phyloP scores from a whole-genome alignment of 306 rosid species.

The Cucurbita pepo region DNA sequence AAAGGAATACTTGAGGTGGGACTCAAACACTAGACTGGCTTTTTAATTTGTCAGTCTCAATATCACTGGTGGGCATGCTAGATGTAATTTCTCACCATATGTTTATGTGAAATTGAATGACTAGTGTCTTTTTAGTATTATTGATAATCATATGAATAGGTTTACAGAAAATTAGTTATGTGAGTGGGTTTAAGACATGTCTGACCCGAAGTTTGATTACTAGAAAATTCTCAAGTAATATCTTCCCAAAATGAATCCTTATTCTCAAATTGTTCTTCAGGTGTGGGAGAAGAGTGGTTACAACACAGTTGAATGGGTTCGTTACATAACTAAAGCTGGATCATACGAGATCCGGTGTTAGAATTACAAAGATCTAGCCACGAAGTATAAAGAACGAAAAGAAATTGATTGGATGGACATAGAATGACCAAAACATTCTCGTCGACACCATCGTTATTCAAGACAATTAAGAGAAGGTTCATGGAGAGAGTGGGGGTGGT shows the following conservation, averaged over 20 bases:
- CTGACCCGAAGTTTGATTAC: not conserved
- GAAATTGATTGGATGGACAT: not conserved
- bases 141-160: not conserved
- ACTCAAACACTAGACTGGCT: not conserved
- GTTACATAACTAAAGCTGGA: conserved; percentile 90
- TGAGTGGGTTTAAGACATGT: not conserved
- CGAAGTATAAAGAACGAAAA: not conserved
- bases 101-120: not conserved
- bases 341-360: conserved; percentile 89
- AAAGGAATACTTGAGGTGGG: not conserved
- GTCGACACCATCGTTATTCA: not conserved
- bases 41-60: not conserved
- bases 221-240: not conserved
- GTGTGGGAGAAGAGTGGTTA: conserved; percentile 99
- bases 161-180: not conserved
- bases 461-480: not conserved
- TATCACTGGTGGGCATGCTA: not conserved
- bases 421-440: not conserved
- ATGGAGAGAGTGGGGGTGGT: not conserved
- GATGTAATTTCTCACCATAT: not conserved
- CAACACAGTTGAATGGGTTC: conserved; percentile 99
- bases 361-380: conserved; percentile 13
- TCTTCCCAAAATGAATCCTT: not conserved
- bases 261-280: conserved; percentile 22
- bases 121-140: not conserved